phyloP scores from a whole-genome alignment of 768 basidiomycete genomes.

The Pholiota microspora region DNA sequence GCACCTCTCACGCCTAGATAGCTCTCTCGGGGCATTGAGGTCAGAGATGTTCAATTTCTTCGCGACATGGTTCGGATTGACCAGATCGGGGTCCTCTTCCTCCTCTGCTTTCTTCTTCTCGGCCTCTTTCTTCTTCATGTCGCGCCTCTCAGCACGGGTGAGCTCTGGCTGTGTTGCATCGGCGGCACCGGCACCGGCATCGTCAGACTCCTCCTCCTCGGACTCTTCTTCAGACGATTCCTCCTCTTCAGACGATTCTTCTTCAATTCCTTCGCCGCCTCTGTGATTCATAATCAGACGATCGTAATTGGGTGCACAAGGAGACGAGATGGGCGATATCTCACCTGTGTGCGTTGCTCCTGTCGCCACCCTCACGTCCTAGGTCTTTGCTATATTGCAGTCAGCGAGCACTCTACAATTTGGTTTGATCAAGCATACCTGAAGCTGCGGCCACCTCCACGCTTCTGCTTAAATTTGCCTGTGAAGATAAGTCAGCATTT shows the following conservation, averaged over 20 bases:
- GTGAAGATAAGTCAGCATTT: background rate
- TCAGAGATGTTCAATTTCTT: slow-evolving; percentile 80
- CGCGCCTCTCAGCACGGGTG: slow-evolving; percentile 69
- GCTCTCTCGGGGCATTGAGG: slow-evolving; percentile 59
- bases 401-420: slow-evolving; percentile 10
- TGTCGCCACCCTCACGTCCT: slow-evolving; percentile 43
- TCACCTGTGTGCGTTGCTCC: slow-evolving; percentile 42
- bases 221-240: slow-evolving; percentile 50
- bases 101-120: slow-evolving; percentile 33
- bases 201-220: slow-evolving; percentile 41
- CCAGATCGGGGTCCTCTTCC: slow-evolving; percentile 61
- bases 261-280: slow-evolving; percentile 32
- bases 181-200: no score
- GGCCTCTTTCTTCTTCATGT: slow-evolving; percentile 80
- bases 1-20: slow-evolving; percentile 66
- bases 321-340: slow-evolving; percentile 5
- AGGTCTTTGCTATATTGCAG: slow-evolving; percentile 51
- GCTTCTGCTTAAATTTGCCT: slow-evolving; percentile 86
- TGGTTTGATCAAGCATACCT: slow-evolving; percentile 41
- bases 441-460: slow-evolving; percentile 86
- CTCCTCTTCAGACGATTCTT: slow-evolving; percentile 40
- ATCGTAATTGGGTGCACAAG: background rate
- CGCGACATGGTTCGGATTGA: slow-evolving; percentile 74
- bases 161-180: slow-evolving; percentile 53
- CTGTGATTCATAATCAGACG: slow-evolving; percentile 4